phyloP scores from a whole-genome alignment of 2,329 filamentous ascomycete species.

The Metarhizium anisopliae region DNA sequence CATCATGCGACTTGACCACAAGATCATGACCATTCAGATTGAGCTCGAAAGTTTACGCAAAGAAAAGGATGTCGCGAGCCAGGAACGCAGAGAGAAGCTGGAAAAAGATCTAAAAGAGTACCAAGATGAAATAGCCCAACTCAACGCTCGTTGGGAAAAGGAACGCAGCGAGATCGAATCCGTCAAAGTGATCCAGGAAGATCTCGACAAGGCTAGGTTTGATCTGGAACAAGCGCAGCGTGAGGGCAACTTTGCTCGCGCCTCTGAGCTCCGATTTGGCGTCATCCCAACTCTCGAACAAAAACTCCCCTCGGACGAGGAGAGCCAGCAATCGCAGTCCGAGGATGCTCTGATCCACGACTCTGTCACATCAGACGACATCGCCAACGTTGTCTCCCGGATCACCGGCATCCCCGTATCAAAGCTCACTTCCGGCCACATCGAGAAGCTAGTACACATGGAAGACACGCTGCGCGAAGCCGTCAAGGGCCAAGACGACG shows the following conservation, averaged over 20 bases:
- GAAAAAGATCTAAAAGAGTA: conserved; percentile 67
- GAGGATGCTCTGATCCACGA: conserved; percentile 71
- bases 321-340: conserved; percentile 25
- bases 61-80: conserved; percentile 83
- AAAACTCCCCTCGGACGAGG: conserved; percentile 68
- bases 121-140: conserved; percentile 63
- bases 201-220: conserved; percentile 76
- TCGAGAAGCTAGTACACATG: conserved; percentile 93
- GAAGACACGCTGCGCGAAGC: conserved; percentile 78
- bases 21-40: conserved; percentile 96
- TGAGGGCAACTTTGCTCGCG: conserved; percentile 78
- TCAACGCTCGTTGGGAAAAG: conserved; percentile 83
- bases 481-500: conserved; percentile 89
- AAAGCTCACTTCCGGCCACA: conserved; percentile 86
- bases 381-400: conserved; percentile 81
- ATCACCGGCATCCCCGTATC: conserved; percentile 88
- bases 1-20: conserved; percentile 84
- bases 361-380: conserved; percentile 90
- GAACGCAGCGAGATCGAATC: conserved; percentile 78
- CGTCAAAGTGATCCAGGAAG: conserved; percentile 78
- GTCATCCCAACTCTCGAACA: conserved; percentile 74
- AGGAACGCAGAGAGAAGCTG: conserved; percentile 78
- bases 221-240: conserved; percentile 84
- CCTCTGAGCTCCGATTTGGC: conserved; percentile 85
- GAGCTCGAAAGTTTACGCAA: conserved; percentile 91